Base-by-base conservation (phyloP, 345 rosid species). In the Salix udensis region DNA sequence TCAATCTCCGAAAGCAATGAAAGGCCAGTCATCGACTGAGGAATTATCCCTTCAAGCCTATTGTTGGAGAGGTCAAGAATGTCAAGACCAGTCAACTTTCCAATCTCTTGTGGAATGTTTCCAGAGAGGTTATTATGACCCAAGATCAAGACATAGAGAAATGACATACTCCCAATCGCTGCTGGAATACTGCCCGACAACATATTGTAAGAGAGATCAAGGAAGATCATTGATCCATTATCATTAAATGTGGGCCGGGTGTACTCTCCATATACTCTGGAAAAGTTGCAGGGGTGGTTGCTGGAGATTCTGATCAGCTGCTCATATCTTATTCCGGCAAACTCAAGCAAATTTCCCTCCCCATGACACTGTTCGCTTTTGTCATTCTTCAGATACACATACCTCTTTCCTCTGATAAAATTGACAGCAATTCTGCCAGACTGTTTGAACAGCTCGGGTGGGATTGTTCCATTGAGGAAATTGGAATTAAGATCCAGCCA, bases 401-500 rank as follows among this genome's bases (percentile, higher is more conserved):
- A 96, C 81, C 86, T 88, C 89, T 92, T 96, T 10, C 97, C 99
- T 1, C 89, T 81, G 28, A 93, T 86, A 74, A 90, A 86, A 85
- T 93, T 91, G 5, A 84, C 98, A 0, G 89, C 91, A 30, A 96
- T 89, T 64, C 85, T 90, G 50, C 98, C 99, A 2, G 99, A 96
- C 42, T 92, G 97, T 75, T 87, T 90, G 83, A 94, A 96, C 86
- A 96, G 80, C 65, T 83, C 90, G 0, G 90, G 84, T 4, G 99
- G 99, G 79, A 96, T 94, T 5, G 88, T 81, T 10, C 97, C 98
- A 72, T 68, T 86, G 77, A 96, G 86, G 21, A 0, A 19, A 83
- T 96, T 96, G 72, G 93, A 86, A 73, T 96, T 96, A 61, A 96
- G 91, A 85, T 94, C 99, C 73, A 96, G 77, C 99, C 99, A 96